Evolutionary conservation across 2,329 filamentous ascomycete genomes (phyloP).

Genomic region (Colletotrichum spaethianum): DNA sequence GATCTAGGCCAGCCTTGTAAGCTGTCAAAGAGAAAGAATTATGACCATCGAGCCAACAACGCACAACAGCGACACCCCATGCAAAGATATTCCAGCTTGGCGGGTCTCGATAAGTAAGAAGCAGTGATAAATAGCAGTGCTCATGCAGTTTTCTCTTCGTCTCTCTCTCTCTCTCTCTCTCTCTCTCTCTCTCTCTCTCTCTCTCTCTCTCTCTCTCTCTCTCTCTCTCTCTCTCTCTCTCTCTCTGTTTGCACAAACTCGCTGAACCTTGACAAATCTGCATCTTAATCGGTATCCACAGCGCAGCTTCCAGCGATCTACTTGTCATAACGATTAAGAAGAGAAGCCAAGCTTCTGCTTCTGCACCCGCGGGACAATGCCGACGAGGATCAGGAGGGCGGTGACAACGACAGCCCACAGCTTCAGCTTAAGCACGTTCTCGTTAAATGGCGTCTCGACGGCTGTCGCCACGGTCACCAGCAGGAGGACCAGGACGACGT

Average conservation of each 20-base stretch:
- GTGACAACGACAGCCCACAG: constrained; percentile 83
- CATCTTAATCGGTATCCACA: neutral
- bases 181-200: neutral
- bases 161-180: neutral
- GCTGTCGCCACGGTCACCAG: constrained; percentile 82
- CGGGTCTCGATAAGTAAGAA: neutral
- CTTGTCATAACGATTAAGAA: neutral
- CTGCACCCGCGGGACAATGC: constrained; percentile 84
- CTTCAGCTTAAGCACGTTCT: constrained; percentile 77
- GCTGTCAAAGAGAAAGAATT: neutral
- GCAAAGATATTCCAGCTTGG: no score
- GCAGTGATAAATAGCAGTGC: no score
- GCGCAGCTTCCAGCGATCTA: neutral
- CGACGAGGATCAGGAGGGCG: constrained; percentile 75
- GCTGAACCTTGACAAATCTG: neutral
- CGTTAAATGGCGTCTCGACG: constrained; percentile 82
- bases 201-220: neutral
- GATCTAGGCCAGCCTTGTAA: neutral
- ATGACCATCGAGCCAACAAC: neutral
- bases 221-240: neutral
- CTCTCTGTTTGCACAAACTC: neutral
- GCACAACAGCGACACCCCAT: neutral
- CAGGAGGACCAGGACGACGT: constrained; percentile 78
- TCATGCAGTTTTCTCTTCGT: neutral
- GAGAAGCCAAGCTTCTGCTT: constrained; percentile 80